Conservation (phyloP, 78 protist genomes). For the Dictyostelium capitatum region DNA sequence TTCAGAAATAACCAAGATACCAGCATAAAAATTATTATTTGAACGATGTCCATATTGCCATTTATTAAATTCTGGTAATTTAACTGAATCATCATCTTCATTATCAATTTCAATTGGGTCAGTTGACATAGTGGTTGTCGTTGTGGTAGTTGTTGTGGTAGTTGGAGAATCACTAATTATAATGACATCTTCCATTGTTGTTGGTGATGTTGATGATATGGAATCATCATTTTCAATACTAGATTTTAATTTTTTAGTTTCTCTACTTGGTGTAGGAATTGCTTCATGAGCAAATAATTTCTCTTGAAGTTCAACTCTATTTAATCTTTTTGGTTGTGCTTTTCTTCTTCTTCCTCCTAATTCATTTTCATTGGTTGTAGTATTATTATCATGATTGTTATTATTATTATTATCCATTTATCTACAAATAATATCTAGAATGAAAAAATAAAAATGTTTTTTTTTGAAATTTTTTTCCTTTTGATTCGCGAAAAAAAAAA, state of each 20-base stretch:
- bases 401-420: no score
- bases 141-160: background rate
- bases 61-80: background rate
- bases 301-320: background rate
- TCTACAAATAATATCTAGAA: no score
- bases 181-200: background rate
- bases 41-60: no score
- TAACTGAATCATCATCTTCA: background rate
- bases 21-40: background rate
- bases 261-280: background rate
- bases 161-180: background rate
- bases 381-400: background rate
- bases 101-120: background rate
- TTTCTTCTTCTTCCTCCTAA: background rate
- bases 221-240: background rate
- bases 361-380: background rate
- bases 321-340: conserved; percentile 11
- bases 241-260: background rate
- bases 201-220: no score
- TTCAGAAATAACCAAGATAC: background rate
- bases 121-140: background rate
- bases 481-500: background rate
- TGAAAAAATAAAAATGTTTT: no score
- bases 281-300: background rate
- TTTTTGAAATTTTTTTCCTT: no score